Base-by-base conservation (phyloP, 2,329 filamentous ascomycete genomes). In the Hypoxylon sp. region DNA sequence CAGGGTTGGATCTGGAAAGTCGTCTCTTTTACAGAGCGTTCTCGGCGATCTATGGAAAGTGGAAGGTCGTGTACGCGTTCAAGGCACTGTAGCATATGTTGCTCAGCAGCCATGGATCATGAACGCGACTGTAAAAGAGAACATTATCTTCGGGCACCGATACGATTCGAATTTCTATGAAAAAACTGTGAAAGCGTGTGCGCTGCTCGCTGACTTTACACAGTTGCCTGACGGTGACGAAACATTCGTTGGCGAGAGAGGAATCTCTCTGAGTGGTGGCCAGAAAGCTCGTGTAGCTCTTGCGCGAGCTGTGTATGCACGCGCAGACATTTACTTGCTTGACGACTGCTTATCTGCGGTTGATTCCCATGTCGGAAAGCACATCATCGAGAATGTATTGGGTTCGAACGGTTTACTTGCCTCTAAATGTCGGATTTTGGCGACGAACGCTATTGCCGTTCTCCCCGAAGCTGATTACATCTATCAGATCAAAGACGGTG, bases 91-190 rank as follows among this genome's bases (percentile, higher is more conserved):
- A 41, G 95, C 95, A 1, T 99, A 98, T 76, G 95, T 97, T 61
- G 92, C 93, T 15, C 96, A 99, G 77, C 89, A 92, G 72, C 84
- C 93, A 19, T 99, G 96, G 95, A 91, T 99, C 54, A 94, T 98
- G 89, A 99, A 99, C 75, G 95, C 95, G 7, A 97, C 92, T 28
- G 94, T 99, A 59, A 92, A 93, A 72, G 95, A 99, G 75, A 99
- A 99, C 75, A 97, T 99, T 70, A 84, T 97, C 4, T 99, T 99
- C 74, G 95, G 95, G 1, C 93, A 99, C 79, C 89, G 92, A 48
- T 97, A 91, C 83, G 94, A 99, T 77, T 89, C 94, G 4, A 86
- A 90, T 28, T 99, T 99, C 78, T 99, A 99, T 79, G 92, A 98
- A 58, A 89, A 91, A 73, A 97, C 94, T 0, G 84, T 99, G 52